Evolutionary conservation across 192 early-diverging fungal genomes (phyloP).

Genomic region (Thamnidium elegans): DNA sequence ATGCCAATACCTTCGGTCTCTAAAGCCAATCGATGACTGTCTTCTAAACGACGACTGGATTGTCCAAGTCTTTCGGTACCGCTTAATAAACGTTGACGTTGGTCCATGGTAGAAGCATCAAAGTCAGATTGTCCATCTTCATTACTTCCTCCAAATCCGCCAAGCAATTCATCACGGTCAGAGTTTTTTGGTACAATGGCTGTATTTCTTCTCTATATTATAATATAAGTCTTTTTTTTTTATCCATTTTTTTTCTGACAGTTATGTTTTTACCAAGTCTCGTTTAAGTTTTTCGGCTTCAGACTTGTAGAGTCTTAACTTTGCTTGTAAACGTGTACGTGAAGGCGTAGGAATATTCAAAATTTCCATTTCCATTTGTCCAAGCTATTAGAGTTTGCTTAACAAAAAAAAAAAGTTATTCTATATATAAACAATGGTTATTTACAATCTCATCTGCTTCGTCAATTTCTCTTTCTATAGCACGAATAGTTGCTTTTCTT

Average conservation of each 20-base stretch:
- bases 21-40: constrained; percentile 84
- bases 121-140: constrained; percentile 43
- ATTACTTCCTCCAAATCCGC: constrained; percentile 22
- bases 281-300: constrained; percentile 77
- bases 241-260: background rate
- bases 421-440: background rate
- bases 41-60: constrained; percentile 76
- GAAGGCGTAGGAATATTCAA: constrained; percentile 63
- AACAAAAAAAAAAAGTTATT: background rate
- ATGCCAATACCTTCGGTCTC: constrained; percentile 90
- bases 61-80: constrained; percentile 86
- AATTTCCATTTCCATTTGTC: constrained; percentile 94
- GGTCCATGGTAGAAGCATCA: constrained; percentile 66
- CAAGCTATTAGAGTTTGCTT: constrained; percentile 49
- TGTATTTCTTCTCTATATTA: constrained; percentile 44
- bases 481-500: constrained; percentile 71
- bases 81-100: constrained; percentile 72
- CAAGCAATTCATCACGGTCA: constrained; percentile 65
- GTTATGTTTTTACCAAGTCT: constrained; percentile 57
- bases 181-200: constrained; percentile 38
- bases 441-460: constrained; percentile 89
- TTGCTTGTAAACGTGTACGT: constrained; percentile 64
- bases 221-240: background rate
- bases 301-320: constrained; percentile 69
- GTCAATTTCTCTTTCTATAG: constrained; percentile 79